Conservation (phyloP, 257 asterid species). For the Osmanthus fragrans region DNA sequence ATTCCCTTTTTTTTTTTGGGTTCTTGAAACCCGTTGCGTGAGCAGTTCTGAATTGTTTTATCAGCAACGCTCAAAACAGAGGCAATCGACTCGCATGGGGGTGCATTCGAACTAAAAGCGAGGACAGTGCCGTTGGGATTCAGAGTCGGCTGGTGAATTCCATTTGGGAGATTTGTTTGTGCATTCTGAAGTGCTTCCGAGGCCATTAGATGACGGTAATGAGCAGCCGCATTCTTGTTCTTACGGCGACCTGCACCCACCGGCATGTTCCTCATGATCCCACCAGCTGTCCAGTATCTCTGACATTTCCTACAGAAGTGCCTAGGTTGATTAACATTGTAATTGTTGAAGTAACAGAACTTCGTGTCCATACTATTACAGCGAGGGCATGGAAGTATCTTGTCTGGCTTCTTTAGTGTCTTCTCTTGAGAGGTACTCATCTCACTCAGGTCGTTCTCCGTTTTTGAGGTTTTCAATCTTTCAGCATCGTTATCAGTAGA, state of each 20-base stretch:
- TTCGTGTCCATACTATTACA: constrained; percentile 53
- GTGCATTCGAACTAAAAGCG: constrained; percentile 35
- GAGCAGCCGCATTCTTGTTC: constrained; percentile 34
- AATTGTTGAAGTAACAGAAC: constrained; percentile 50
- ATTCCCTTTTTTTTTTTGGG: constrained; percentile 24
- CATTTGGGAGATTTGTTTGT: constrained; percentile 30
- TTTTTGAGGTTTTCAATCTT: constrained; percentile 25
- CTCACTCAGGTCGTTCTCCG: constrained; percentile 25
- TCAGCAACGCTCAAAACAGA: constrained; percentile 35
- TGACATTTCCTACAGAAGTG: constrained; percentile 55
- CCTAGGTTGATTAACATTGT: constrained; percentile 49
- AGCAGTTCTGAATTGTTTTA: constrained; percentile 21
- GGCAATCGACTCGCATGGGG: constrained; percentile 42
- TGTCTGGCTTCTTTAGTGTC: constrained; percentile 46
- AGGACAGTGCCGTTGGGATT: constrained; percentile 37
- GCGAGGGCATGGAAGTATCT: constrained; percentile 50
- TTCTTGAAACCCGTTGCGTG: constrained; percentile 17
- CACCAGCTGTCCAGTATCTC: constrained; percentile 58
- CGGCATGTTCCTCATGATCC: constrained; percentile 51
- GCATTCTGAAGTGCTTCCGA: constrained; percentile 33
- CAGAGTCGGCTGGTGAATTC: constrained; percentile 31
- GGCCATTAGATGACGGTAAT: constrained; percentile 26
- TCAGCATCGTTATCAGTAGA: constrained; percentile 34
- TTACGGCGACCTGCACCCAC: constrained; percentile 56
- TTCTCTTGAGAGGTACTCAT: constrained; percentile 34